A percentile compares a stretch with the other conserved stretches of the same genome.
These are phyloP conservation scores for Neotropicomus parvogracilis DNA, from an alignment of 1,284 basidiomycete species.

Conservation along the genomic window DNA sequence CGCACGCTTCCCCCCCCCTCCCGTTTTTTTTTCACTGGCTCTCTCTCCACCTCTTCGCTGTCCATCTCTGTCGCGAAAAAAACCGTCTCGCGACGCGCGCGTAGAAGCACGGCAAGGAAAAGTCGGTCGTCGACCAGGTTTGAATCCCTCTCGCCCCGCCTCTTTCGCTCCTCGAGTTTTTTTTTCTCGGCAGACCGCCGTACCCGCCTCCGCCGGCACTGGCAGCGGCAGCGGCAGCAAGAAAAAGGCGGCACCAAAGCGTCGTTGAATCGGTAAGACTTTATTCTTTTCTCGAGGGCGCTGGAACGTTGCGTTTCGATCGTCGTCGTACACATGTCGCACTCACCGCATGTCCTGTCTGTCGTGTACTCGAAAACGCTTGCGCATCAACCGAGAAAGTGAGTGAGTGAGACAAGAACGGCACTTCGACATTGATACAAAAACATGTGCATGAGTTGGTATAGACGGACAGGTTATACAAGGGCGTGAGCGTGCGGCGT, in stretches of 20 bases:
- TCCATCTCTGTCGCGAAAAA: background rate
- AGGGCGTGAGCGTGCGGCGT: constrained; percentile 9
- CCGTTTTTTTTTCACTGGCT: background rate
- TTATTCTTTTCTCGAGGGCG: too few species aligned
- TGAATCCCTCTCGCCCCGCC: background rate
- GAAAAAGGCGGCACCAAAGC: constrained; percentile 23
- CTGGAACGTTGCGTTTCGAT: too few species aligned
- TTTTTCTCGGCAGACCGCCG: constrained; percentile 7
- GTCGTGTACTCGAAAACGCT: too few species aligned
- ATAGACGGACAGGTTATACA: constrained; percentile 25
- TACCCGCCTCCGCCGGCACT: constrained; percentile 4
- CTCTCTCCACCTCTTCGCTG: background rate
- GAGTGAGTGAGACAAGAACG: too few species aligned
- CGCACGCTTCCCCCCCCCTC: too few species aligned
- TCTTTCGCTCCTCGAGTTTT: constrained; percentile 4
- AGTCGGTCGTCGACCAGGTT: constrained; percentile 24
- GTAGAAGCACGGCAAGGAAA: constrained; percentile 29
- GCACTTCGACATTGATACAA: constrained; percentile 24
- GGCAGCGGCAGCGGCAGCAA: constrained; percentile 10
- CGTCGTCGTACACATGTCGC: too few species aligned
- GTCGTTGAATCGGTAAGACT: constrained; percentile 19
- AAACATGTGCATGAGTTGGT: constrained; percentile 14
- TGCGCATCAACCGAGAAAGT: too few species aligned
- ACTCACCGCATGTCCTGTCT: too few species aligned
- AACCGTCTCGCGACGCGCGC: background rate